These are phyloP conservation scores for Tulasnella calospora DNA, from an alignment of 768 basidiomycete genomes.

Conservation along the genomic window DNA sequence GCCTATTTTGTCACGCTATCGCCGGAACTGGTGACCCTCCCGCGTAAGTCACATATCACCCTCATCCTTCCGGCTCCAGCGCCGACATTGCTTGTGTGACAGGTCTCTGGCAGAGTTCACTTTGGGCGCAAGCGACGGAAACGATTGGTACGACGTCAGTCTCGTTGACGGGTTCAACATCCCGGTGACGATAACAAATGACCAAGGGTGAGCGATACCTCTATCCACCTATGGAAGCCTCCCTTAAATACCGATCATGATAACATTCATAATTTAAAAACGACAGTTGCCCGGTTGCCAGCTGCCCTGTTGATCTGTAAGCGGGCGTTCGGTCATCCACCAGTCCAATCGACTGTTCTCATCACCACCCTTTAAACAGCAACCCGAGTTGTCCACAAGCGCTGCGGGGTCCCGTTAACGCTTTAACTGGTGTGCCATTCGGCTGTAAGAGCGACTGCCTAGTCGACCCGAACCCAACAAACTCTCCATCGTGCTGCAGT, in stretches of 20 bases:
- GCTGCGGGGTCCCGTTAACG: conserved; percentile 15
- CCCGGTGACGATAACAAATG: conserved; percentile 27
- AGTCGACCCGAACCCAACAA: conserved; percentile 25
- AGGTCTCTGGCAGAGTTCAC: conserved; percentile 29
- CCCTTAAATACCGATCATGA: not conserved
- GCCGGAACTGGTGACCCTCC: conserved; percentile 39
- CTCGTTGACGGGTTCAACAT: conserved; percentile 29
- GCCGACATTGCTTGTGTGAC: not conserved
- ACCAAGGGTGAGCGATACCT: conserved; percentile 15
- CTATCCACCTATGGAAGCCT: not conserved
- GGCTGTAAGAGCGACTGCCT: conserved; percentile 28
- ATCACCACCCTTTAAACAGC: not conserved
- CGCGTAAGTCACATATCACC: conserved; percentile 11
- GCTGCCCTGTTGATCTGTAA: conserved; percentile 16
- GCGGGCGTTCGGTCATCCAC: not conserved
- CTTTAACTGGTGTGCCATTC: not conserved
- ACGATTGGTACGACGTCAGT: conserved; percentile 29
- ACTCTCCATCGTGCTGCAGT: conserved; percentile 25
- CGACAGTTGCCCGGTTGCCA: conserved; percentile 10
- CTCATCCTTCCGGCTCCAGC: not conserved
- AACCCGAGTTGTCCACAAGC: conserved; percentile 8
- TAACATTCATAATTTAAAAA: not conserved
- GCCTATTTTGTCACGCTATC: conserved; percentile 38
- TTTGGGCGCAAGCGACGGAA: conserved; percentile 17
- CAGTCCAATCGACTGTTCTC: not conserved